Percentiles rank a stretch among this genome's conserved stretches.
These are phyloP conservation scores for Bothriochloa decipiens DNA, from an alignment of 176 grass and related monocot species.

Conservation along the genomic window DNA sequence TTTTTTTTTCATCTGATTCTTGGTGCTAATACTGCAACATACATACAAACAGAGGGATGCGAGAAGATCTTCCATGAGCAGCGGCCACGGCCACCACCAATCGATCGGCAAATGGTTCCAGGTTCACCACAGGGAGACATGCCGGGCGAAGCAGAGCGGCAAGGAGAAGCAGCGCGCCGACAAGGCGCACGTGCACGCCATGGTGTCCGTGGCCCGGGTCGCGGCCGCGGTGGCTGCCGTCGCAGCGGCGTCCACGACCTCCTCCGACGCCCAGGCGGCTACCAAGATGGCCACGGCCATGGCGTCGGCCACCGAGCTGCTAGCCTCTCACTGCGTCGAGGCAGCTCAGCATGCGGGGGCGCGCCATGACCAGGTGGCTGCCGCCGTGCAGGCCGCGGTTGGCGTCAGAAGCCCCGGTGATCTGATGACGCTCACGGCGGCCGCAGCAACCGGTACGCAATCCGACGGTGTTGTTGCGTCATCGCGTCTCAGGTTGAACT, in stretches of 20 bases:
- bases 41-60: constrained; percentile 23
- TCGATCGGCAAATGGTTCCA: constrained; percentile 85
- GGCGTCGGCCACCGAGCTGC: constrained; percentile 79
- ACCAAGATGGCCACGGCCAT: constrained; percentile 75
- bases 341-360: constrained; percentile 70
- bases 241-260: constrained; percentile 53
- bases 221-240: constrained; percentile 77
- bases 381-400: constrained; percentile 70
- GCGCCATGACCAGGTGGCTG: constrained; percentile 59
- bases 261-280: constrained; percentile 31
- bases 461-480: background rate
- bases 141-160: constrained; percentile 53
- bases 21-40: background rate
- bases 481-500: background rate
- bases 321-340: constrained; percentile 89
- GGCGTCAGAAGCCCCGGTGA: constrained; percentile 74
- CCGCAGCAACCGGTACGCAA: constrained; percentile 80
- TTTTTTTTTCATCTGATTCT: background rate
- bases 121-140: constrained; percentile 53
- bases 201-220: constrained; percentile 77
- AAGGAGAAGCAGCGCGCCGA: constrained; percentile 88
- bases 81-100: constrained; percentile 33
- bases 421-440: constrained; percentile 92
- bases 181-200: constrained; percentile 75
- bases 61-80: constrained; percentile 52